Conservation (phyloP, 371 early-diverging fungal species). For the Mortierella sp. region DNA sequence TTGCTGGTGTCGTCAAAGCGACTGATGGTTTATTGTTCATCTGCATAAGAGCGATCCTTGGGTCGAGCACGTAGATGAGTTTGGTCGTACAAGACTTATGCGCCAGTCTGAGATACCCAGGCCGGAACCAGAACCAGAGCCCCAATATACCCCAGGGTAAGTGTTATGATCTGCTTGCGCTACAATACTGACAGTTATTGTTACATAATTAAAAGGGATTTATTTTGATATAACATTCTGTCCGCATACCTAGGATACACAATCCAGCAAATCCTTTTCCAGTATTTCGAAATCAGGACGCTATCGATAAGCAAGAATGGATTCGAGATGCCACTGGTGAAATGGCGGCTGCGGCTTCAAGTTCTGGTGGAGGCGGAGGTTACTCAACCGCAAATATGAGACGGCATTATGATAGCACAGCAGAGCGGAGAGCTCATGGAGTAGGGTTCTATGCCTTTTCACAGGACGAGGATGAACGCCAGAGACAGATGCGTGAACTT, state of each 20-base stretch:
- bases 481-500: conserved; percentile 71
- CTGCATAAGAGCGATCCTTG: conserved; percentile 70
- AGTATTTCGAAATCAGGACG: conserved; percentile 37
- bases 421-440: conserved; percentile 78
- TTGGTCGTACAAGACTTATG: conserved; percentile 80
- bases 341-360: not conserved
- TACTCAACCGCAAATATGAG: conserved; percentile 26
- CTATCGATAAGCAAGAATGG: conserved; percentile 36
- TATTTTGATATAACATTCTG: not conserved
- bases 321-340: conserved; percentile 39
- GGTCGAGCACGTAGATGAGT: conserved; percentile 86
- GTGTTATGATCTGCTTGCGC: not conserved
- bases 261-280: conserved; percentile 49
- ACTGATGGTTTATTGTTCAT: not conserved
- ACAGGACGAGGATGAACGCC: conserved; percentile 74
- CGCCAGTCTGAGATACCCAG: conserved; percentile 71
- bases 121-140: conserved; percentile 18
- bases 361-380: conserved; percentile 16
- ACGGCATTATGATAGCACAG: conserved; percentile 65
- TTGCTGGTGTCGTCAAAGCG: not conserved
- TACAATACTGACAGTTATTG: not conserved
- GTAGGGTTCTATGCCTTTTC: conserved; percentile 83
- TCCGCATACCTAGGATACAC: conserved; percentile 22
- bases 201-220: not conserved
- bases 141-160: conserved; percentile 19